phyloP scores from a whole-genome alignment of 768 basidiomycete species.

The Pilatotrama ljubarskyi region DNA sequence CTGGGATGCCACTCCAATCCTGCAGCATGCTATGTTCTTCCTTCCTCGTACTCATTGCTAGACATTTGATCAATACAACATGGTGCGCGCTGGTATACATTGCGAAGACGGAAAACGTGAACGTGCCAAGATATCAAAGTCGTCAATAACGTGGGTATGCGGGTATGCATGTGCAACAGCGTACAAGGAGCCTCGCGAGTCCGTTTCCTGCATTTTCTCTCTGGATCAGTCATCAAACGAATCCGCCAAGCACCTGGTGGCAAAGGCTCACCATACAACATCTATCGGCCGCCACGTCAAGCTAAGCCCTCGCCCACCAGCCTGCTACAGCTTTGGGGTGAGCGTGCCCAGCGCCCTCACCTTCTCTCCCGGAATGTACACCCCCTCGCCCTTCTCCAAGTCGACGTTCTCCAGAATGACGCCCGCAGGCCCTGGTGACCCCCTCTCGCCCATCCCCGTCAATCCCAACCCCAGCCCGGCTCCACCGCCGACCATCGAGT shows the following conservation, averaged over 20 bases:
- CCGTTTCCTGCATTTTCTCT: no score
- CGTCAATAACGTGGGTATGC: neutral
- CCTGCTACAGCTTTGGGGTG: conserved; percentile 22
- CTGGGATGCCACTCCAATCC: no score
- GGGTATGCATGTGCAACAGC: neutral
- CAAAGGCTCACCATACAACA: neutral
- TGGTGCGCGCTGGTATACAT: neutral
- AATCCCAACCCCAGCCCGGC: conserved; percentile 5
- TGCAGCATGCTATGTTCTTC: neutral
- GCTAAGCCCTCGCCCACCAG: no score
- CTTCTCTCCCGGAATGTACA: conserved; percentile 16
- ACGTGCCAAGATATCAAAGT: neutral
- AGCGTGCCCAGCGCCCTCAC: conserved; percentile 4
- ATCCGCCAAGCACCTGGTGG: no score
- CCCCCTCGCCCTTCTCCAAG: conserved; percentile 23
- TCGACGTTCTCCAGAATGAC: conserved; percentile 22
- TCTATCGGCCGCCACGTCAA: no score
- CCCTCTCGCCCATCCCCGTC: conserved; percentile 15
- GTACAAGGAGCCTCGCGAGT: neutral
- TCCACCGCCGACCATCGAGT: conserved; percentile 18
- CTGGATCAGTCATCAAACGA: no score
- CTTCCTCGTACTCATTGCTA: neutral
- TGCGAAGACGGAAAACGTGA: neutral
- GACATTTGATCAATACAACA: neutral
- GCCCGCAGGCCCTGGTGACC: conserved; percentile 13